Base-by-base conservation (phyloP, 2,329 filamentous ascomycete species). In the Apiospora marii region DNA sequence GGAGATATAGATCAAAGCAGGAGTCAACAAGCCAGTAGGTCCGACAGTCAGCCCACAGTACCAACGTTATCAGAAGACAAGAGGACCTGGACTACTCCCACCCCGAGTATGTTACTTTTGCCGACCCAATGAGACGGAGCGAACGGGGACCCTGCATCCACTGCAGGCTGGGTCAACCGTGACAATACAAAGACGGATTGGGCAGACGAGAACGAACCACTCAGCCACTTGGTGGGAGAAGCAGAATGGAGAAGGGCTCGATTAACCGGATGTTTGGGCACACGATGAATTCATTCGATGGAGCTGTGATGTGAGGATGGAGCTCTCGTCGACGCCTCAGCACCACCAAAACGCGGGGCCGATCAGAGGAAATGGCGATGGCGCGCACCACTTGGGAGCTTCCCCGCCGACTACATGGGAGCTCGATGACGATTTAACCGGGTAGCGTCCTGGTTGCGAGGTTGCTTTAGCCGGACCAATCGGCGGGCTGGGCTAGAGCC, bases 1-100 rank as follows among this genome's bases (percentile, higher is more conserved):
- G 10, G 34, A 41, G 24, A 64, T 64, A 41, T 41, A 64, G 58
- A 41, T 24, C 58, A 24, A 8, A 41, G 37, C 37, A 41, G 37
- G 37, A 64, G 13, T 49, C 22, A 49, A 49, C 19, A 64, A 41
- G 58, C 24, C 58, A 64, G 53, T 61, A 61, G 30, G 53, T 12
- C 53, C 14, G 34, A 61, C 53, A 37, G 53, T 61, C 53, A 61
- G 53, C 53, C 53, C 53, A 61, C 53, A 37, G 53, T 37, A 37
- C 19, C 53, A 61, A 61, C 34, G 53, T 37, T 61, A 61, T 61
- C 53, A 61, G 53, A 61, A 64, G 58, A 37, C 58, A 37, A n/a
- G 34, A 64, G 34, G 58, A 64, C 34, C 30, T 64, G 41, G 34
- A 64, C 34, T 64, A 19, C 58, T 64, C 34, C n/a, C 49, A 24